Base-by-base conservation (phyloP, 352 stramenopile species). In the Blastocystis sp. region DNA sequence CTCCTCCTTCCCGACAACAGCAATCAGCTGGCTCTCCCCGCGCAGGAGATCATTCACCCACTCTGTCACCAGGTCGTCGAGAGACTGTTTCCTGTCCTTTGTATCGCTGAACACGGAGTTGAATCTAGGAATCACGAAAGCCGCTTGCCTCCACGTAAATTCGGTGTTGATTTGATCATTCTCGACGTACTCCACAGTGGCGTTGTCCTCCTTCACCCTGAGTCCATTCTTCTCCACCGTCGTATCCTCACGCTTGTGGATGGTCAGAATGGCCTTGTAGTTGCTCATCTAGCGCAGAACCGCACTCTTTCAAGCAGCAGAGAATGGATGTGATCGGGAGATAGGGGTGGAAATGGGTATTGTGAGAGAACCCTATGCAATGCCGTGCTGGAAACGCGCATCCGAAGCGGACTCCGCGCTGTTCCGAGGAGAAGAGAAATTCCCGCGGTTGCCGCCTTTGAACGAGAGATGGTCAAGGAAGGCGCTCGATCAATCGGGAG, bases 1-100 rank as follows among this genome's bases (percentile, higher is more conserved):
- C 45, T 84, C 52, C 14, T 57, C 74, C 65, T 54, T 57, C 45
- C 52, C 74, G 14, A 54, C 61, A 59, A 84, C 74, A 52, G 69
- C 38, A 3, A 84, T 48, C 3, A 70, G 14, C 24, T 62, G 60
- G 19, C 21, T 69, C 24, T 69, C 24, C 52, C 74, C 74, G 19
- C 69, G 14, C 11, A 68, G 10, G 9, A 84, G 52, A 62, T 54
- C 24, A 34, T 66, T 24, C 6, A 84, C 45, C 74, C 45, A 68
- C n/a, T 52, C 2, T 4, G 40, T 45, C 21, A 70, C 40, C 48
- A 48, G 21, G 11, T 68, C 45, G 24, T 84, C 52, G 28, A 84
- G 14, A 54, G 54, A 70, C 34, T 21, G 24, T 43, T 84, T 66
- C 66, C 66, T 52, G 21, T 11, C 24, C 45, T 62, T 84, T 11